phyloP scores from a whole-genome alignment of 129 eudicot species.

The Artemisia tridentata region DNA sequence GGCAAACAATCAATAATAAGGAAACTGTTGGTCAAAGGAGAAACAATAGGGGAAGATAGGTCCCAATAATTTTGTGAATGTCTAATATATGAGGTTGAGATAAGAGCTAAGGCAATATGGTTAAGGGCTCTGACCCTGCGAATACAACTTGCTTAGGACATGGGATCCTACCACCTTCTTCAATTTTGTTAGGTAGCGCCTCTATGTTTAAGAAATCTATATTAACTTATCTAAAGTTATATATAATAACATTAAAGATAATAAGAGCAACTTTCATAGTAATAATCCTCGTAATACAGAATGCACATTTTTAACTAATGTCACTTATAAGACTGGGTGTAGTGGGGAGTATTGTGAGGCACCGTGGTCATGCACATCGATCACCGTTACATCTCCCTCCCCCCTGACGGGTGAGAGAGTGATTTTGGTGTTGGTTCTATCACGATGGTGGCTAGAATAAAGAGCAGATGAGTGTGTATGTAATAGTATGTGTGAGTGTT shows the following conservation, averaged over 20 bases:
- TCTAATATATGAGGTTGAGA: neutral
- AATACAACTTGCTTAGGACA: slow-evolving; percentile 29
- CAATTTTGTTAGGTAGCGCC: slow-evolving; percentile 21
- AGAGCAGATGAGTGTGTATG: neutral
- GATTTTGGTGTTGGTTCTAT: too few relatives aligned
- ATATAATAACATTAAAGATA: too few relatives aligned
- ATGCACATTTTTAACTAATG: too few relatives aligned
- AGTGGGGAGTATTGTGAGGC: too few relatives aligned
- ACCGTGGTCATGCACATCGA: too few relatives aligned
- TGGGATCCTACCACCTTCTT: slow-evolving; percentile 31
- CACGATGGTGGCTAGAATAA: too few relatives aligned
- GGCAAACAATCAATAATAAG: slow-evolving; percentile 13
- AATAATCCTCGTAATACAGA: too few relatives aligned
- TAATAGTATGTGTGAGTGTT: too few relatives aligned
- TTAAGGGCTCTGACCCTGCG: slow-evolving; percentile 26
- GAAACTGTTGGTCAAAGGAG: slow-evolving; percentile 12
- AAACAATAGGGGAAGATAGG: slow-evolving; percentile 16
- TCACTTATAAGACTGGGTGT: too few relatives aligned
- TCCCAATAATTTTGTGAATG: slow-evolving; percentile 15
- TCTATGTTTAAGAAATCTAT: slow-evolving; percentile 26
- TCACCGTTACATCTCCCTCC: too few relatives aligned
- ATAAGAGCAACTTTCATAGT: too few relatives aligned
- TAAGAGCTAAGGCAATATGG: slow-evolving; percentile 7
- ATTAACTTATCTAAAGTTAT: neutral
- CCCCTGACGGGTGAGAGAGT: too few relatives aligned